Evolutionary conservation across 2,329 filamentous ascomycete species (phyloP).

Genomic region (Ophiostoma sp.): DNA sequence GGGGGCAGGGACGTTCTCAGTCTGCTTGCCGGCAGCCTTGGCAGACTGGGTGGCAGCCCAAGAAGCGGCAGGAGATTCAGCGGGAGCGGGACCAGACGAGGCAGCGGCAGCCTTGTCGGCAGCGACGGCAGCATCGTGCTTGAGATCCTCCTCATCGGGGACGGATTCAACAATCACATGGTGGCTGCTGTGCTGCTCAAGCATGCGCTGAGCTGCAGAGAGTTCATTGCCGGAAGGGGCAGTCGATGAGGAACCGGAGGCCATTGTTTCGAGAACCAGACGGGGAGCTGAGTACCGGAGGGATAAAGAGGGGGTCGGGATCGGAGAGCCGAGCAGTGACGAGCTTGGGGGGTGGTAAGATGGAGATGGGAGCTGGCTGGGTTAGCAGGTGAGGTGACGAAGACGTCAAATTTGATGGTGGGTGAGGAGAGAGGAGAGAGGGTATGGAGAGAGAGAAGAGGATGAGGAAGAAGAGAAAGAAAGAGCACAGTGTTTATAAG

Average conservation of each 20-base stretch:
- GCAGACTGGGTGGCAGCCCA: constrained; percentile 49
- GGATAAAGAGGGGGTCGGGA: constrained; percentile 14
- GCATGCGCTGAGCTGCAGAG: constrained; percentile 57
- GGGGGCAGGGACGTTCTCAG: constrained; percentile 43
- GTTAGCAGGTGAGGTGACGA: neutral
- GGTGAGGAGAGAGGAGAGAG: too few species aligned
- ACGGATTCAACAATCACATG: constrained; percentile 74
- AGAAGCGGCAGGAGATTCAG: constrained; percentile 37
- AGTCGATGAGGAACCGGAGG: constrained; percentile 31
- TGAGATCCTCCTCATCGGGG: constrained; percentile 69
- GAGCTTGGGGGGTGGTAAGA: neutral
- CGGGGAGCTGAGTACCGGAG: constrained; percentile 18
- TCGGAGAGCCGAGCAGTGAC: constrained; percentile 11
- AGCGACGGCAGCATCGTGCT: constrained; percentile 39
- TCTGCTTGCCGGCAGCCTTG: constrained; percentile 49
- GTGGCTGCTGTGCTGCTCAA: constrained; percentile 57
- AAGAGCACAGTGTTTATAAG: neutral
- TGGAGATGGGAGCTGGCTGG: neutral
- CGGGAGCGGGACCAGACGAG: constrained; percentile 46
- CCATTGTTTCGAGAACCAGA: constrained; percentile 27
- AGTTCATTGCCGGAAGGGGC: constrained; percentile 40
- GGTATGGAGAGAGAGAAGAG: neutral
- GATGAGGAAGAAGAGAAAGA: neutral
- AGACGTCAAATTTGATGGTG: neutral
- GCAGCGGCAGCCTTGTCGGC: constrained; percentile 39